Percentiles rank a stretch among this genome's conserved stretches.
Conservation (phyloP, 2,329 filamentous ascomycete species). For the Fusarium secorum region DNA sequence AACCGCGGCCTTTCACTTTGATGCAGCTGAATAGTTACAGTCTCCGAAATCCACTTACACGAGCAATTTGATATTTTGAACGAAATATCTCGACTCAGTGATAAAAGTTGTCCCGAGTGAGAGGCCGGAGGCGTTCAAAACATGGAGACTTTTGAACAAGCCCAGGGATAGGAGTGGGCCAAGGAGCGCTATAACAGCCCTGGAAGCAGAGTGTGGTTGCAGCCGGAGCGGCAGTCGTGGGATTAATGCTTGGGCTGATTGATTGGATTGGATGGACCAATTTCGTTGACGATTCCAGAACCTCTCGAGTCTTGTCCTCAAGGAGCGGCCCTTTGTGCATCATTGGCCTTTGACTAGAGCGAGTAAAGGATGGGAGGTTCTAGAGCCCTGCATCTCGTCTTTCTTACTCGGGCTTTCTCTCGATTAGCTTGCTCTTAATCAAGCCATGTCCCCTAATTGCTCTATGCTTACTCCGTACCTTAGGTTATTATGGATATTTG, state of each 20-base stretch:
- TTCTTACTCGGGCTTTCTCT: neutral
- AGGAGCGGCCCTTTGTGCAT: conserved; percentile 18
- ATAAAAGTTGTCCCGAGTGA: conserved; percentile 24
- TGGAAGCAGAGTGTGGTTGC: conserved; percentile 14
- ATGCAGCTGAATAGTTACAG: neutral
- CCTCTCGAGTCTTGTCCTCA: neutral
- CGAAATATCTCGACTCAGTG: neutral
- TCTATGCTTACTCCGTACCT: neutral
- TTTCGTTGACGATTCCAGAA: conserved; percentile 26
- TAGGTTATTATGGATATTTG: neutral
- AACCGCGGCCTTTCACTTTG: neutral
- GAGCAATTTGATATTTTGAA: neutral
- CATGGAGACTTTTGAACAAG: neutral
- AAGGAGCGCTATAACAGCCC: conserved; percentile 2
- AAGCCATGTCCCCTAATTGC: conserved; percentile 3
- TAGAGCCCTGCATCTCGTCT: neutral
- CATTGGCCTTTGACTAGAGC: neutral
- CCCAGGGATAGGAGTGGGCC: conserved; percentile 8
- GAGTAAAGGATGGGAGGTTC: neutral
- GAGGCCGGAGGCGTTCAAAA: conserved; percentile 25
- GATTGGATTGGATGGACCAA: neutral
- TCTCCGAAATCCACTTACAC: neutral
- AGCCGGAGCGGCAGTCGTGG: conserved; percentile 23
- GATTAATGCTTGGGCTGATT: conserved; percentile 2
- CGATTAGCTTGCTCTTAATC: conserved; percentile 1